Percentiles rank a stretch among this genome's conserved stretches.
phyloP scores from a whole-genome alignment of 2,329 filamentous ascomycete genomes.

The Aureobasidium sp. region DNA sequence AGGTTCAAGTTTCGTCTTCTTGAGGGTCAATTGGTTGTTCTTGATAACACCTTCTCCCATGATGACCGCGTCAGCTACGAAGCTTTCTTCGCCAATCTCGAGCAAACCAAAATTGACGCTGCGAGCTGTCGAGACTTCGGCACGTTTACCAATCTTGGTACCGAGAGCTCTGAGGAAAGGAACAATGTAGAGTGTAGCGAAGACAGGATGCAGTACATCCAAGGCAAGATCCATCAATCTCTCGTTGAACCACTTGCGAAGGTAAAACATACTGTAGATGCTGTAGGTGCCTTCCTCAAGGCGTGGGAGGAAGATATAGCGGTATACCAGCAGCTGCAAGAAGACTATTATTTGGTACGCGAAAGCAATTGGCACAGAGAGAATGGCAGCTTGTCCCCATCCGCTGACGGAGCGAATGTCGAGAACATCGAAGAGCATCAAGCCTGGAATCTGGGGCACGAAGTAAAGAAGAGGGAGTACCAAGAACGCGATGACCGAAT shows the following conservation, averaged over 20 bases:
- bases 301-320: neutral
- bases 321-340: neutral
- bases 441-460: neutral
- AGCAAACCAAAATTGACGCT: neutral
- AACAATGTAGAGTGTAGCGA: neutral
- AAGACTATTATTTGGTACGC: neutral
- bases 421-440: slow-evolving; percentile 3
- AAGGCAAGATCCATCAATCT: neutral
- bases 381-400: neutral
- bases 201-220: neutral
- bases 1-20: neutral
- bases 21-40: neutral
- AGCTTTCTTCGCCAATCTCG: neutral
- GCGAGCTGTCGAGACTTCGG: neutral
- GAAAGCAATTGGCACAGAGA: neutral
- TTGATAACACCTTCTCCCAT: neutral
- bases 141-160: neutral
- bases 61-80: neutral
- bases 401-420: neutral
- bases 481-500: neutral
- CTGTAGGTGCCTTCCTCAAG: neutral
- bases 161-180: neutral
- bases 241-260: neutral
- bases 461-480: neutral
- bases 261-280: neutral